Base-by-base conservation (phyloP, 345 rosid genomes). In the Aquilaria yunnanensis region DNA sequence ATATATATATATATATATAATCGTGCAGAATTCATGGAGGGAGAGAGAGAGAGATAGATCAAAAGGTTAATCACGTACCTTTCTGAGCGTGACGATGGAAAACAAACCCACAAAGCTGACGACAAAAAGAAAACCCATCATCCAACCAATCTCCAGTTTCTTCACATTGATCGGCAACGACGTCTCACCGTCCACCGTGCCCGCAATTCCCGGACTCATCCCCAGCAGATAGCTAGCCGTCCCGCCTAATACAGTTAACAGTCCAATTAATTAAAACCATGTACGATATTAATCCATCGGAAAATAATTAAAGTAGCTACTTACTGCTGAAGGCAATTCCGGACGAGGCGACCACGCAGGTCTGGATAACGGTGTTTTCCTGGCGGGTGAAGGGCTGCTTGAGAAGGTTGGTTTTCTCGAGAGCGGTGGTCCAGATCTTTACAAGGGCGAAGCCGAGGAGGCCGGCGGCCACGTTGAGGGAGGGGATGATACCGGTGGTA, bases 241-340 rank as follows among this genome's bases (percentile, higher is more conserved):
- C 4, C 98, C 95, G 59, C 98, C 98, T 89, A 56, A 61, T n/a
- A 14, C 9, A 51, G 49, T 61, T 51, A 3, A 13, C 46, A 11
- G 14, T 11, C 23, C 23, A 23, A 23, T 23, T 23, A 23, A 23
- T 32, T 11, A 31, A 13, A 5, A 13, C 6, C 2, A 33, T 12
- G 14, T 12, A 57, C 3, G 41, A 56, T 30, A 54, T 23, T 23
- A 23, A 23, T 23, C 23, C 23, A 23, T 23, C 23, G 23, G 23
- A 23, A 23, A 23, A 23, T 23, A 23, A 23, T 23, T 23, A 23
- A 23, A 23, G 23, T 23, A 23, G 49, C 33, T 47, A 74, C 84
- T 31, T 84, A 92, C 96, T 83, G 85, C 98, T 92, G 68, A 89
- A 92, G 43, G 98, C 98, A 60, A 92, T 92, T 58, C 98, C 98